These are phyloP conservation scores for Cenococcum geophilum DNA, from an alignment of 495 filamentous ascomycete species.

Conservation along the genomic window DNA sequence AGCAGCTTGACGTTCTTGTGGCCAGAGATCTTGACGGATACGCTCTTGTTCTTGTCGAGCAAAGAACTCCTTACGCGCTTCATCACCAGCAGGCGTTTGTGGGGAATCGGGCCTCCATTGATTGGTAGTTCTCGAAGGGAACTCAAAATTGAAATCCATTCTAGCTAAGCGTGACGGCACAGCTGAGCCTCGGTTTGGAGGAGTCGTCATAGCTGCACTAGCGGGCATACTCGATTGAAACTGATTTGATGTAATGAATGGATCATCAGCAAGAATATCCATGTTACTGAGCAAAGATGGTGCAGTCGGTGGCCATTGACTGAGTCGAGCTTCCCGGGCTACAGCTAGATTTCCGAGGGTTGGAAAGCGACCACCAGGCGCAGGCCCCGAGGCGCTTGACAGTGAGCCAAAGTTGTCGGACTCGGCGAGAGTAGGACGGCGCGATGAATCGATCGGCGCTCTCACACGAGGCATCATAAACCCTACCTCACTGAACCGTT, in stretches of 20 bases:
- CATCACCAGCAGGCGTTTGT: neutral
- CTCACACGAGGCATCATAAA: conserved; percentile 1
- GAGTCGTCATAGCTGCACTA: neutral
- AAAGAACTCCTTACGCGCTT: conserved; percentile 4
- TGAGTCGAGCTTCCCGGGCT: neutral
- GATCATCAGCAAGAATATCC: neutral
- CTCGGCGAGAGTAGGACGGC: conserved; percentile 6
- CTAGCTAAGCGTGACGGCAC: neutral
- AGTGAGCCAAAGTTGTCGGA: conserved; percentile 14
- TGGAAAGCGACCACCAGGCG: neutral
- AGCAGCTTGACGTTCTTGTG: conserved; percentile 5
- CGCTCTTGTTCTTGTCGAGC: conserved; percentile 14
- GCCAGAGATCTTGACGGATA: conserved; percentile 12
- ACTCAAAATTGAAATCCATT: conserved; percentile 22
- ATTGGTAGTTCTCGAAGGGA: conserved; percentile 1
- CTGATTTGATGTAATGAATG: neutral
- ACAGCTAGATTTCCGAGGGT: neutral
- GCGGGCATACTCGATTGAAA: neutral
- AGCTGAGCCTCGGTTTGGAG: neutral
- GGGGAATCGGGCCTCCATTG: neutral
- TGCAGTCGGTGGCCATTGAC: neutral
- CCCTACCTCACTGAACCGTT: neutral
- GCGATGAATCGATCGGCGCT: neutral
- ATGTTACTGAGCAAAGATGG: neutral
- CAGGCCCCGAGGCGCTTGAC: conserved; percentile 13